These are phyloP conservation scores for Aquilaria sinensis DNA, from an alignment of 345 rosid genomes.

Conservation along the genomic window DNA sequence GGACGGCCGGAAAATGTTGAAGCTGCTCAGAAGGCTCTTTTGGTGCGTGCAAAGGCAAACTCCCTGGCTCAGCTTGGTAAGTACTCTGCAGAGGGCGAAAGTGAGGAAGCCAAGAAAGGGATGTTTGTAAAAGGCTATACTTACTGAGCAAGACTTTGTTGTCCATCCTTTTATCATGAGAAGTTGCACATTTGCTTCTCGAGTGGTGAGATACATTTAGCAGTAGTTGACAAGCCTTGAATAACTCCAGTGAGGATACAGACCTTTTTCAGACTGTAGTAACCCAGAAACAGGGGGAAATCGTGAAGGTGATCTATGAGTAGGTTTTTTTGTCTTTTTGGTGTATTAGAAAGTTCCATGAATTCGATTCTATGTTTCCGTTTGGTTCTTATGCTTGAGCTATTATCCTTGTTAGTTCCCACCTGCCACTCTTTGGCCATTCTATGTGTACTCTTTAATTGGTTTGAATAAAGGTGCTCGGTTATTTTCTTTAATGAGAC, in stretches of 20 bases:
- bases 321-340: too few relatives aligned
- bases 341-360: too few relatives aligned
- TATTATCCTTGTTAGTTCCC: too few relatives aligned
- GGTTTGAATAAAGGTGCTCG: too few relatives aligned
- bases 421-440: too few relatives aligned
- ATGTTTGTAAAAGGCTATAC: slow-evolving; percentile 98
- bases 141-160: slow-evolving; percentile 34
- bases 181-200: too few relatives aligned
- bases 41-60: slow-evolving; percentile 95
- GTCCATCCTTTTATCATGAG: too few relatives aligned
- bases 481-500: too few relatives aligned
- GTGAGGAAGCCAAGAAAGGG: slow-evolving; percentile 89
- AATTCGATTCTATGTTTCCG: too few relatives aligned
- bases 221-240: slow-evolving; percentile 8
- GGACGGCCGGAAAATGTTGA: slow-evolving; percentile 73
- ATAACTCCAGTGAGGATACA: slow-evolving; percentile 10
- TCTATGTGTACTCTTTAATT: too few relatives aligned
- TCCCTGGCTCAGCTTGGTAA: slow-evolving; percentile 93
- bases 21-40: slow-evolving; percentile 78
- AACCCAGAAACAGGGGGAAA: not conserved
- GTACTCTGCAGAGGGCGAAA: slow-evolving; percentile 80
- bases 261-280: not conserved
- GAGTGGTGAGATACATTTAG: not conserved
- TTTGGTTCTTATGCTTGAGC: too few relatives aligned
- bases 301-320: too few relatives aligned